Base-by-base conservation (phyloP, 2,329 filamentous ascomycete species). In the Trematosphaeria pertusa region DNA sequence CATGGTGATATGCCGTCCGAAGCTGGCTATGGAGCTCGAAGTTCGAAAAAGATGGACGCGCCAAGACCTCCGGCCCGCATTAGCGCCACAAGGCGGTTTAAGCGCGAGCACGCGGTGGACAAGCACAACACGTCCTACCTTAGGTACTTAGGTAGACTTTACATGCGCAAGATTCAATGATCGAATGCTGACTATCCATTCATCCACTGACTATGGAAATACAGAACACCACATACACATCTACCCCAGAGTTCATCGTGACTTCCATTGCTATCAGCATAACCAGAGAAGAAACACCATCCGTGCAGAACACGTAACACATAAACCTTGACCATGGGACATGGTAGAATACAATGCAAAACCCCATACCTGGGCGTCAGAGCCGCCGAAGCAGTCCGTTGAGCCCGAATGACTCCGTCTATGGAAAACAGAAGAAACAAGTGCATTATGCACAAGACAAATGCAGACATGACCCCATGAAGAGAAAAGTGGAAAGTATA, bases 1-100 rank as follows among this genome's bases (percentile, higher is more conserved):
- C 76, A 78, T 78, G 47, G 63, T 69, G 56, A 55, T 56, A 48
- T 64, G 65, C 60, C 59, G 61, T 65, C 61, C 58, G 50, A 54
- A 52, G 53, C 45, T 52, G 26, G 39, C 22, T 51, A 18, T 31
- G 46, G 33, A 50, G 51, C 50, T 54, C 33, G 32, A 44, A 45
- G 36, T 39, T 56, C 51, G 54, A 59, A 56, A 56, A 54, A 50
- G 43, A 59, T 47, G 36, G 38, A 36, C 36, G 46, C 41, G 62
- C 65, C 59, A 65, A 61, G 58, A 49, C 49, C 45, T n/a, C n/a
- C n/a, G 18, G 30, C 37, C 46, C 42, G 26, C 47, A 43, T 46
- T 53, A 41, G 34, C 30, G 42, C 54, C 51, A 52, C 12, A 43
- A 32, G 37, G 54, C 54, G 53, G 4, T 26, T 36, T n/a, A n/a